Evolutionary conservation across 139 green algal genomes (phyloP).

Genomic region (Chlorella vulgaris): DNA sequence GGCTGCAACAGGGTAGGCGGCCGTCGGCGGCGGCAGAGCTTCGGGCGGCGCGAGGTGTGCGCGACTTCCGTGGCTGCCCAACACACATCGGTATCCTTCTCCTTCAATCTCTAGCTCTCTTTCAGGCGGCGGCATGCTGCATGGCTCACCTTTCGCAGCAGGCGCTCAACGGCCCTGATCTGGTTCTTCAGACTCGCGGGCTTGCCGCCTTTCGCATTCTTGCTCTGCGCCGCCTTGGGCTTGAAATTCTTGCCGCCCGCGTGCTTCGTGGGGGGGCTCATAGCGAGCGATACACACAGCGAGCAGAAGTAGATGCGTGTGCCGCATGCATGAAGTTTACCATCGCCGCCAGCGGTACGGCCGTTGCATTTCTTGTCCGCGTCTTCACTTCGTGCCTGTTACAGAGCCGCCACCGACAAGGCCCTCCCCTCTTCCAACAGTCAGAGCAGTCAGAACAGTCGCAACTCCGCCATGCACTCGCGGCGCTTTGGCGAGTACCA

Average conservation of each 20-base stretch:
- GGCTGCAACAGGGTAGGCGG: neutral
- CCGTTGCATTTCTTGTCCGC: too few species aligned
- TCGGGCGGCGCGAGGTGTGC: neutral
- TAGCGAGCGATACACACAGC: too few species aligned
- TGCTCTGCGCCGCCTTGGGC: neutral
- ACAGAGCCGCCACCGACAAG: too few species aligned
- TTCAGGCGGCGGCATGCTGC: neutral
- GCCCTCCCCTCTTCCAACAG: too few species aligned
- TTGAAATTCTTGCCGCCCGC: neutral
- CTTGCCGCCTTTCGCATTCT: constrained; percentile 1
- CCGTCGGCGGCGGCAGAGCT: neutral
- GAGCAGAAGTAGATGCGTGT: too few species aligned
- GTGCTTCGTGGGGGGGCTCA: neutral
- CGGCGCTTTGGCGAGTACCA: constrained; percentile 68
- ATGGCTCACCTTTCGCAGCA: constrained; percentile 30
- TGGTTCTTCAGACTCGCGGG: constrained; percentile 55
- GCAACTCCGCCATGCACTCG: constrained; percentile 71
- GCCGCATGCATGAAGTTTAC: too few species aligned
- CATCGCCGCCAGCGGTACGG: too few species aligned
- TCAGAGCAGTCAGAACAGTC: constrained; percentile 64
- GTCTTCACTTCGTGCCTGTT: too few species aligned
- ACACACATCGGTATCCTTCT: too few species aligned
- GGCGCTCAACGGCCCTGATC: constrained; percentile 63
- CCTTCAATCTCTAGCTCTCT: too few species aligned
- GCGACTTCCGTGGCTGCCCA: too few species aligned